Evolutionary conservation across 2,329 filamentous ascomycete genomes (phyloP).

Genomic region (Purpureocillium lavendulum): DNA sequence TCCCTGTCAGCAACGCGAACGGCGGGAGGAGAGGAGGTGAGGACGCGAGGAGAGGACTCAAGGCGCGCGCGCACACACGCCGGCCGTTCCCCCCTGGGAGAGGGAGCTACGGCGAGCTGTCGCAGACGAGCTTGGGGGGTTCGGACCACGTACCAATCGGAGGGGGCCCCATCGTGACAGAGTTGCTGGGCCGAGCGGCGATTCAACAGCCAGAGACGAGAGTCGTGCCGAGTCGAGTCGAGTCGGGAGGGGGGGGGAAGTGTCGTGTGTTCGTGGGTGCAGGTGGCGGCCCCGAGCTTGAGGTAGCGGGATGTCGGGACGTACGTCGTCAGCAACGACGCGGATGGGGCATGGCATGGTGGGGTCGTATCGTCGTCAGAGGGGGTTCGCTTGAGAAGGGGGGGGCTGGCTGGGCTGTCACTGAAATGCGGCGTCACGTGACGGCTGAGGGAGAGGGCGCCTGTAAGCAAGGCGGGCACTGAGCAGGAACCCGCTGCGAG

Average conservation of each 20-base stretch:
- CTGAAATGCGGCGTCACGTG: conserved; percentile 22
- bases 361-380: conserved; percentile 25
- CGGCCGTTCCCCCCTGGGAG: neutral
- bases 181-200: too few species aligned
- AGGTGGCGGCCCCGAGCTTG: neutral
- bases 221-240: too few species aligned
- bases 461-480: too few species aligned
- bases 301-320: conserved; percentile 2
- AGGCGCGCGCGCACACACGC: too few species aligned
- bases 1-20: conserved; percentile 15
- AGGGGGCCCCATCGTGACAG: neutral
- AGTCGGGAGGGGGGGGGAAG: too few species aligned
- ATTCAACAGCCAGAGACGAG: too few species aligned
- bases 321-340: conserved; percentile 6
- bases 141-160: neutral
- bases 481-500: too few species aligned
- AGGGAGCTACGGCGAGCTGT: neutral
- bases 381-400: conserved; percentile 4
- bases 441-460: conserved; percentile 10
- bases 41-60: too few species aligned
- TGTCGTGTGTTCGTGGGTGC: too few species aligned
- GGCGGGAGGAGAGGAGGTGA: neutral
- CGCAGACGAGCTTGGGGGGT: neutral
- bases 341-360: conserved; percentile 20
- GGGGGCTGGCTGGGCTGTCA: too few species aligned